Percentiles rank a stretch among this genome's conserved stretches.
Evolutionary conservation across 352 stramenopile species (phyloP).

Genomic region (Phytophthora cryptogea): DNA sequence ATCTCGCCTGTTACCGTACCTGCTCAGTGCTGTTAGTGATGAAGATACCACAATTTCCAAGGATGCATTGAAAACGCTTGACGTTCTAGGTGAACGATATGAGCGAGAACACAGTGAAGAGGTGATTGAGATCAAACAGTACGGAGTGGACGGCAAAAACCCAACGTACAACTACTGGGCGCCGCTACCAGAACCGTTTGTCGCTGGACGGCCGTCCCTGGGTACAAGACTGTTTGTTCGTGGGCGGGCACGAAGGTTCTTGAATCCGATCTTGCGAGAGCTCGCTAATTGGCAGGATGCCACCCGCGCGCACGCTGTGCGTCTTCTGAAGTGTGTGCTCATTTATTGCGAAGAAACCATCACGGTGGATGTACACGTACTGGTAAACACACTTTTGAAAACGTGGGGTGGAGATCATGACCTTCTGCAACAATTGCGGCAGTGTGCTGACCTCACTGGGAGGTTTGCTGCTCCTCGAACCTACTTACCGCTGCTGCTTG

Average conservation of each 20-base stretch:
- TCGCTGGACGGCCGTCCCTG: slow-evolving; percentile 73
- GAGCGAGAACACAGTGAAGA: slow-evolving; percentile 78
- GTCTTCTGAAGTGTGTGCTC: slow-evolving; percentile 89
- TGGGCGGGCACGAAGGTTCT: slow-evolving; percentile 87
- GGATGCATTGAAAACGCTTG: slow-evolving; percentile 78
- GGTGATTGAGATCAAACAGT: slow-evolving; percentile 94
- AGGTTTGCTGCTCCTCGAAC: slow-evolving; percentile 68
- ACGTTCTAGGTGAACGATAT: slow-evolving; percentile 58
- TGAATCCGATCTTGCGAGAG: slow-evolving; percentile 89
- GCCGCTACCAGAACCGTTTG: slow-evolving; percentile 84
- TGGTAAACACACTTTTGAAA: slow-evolving; percentile 74
- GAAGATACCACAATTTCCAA: slow-evolving; percentile 46
- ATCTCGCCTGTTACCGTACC: slow-evolving; percentile 93
- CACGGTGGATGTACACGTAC: slow-evolving; percentile 85
- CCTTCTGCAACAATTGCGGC: slow-evolving; percentile 25
- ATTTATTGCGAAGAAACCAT: slow-evolving; percentile 95
- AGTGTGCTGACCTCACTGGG: slow-evolving; percentile 62
- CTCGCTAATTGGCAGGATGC: slow-evolving; percentile 91
- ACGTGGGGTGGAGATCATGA: slow-evolving; percentile 45
- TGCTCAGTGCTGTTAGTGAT: slow-evolving; percentile 91
- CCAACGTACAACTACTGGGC: slow-evolving; percentile 85
- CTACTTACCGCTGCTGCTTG: slow-evolving; percentile 69
- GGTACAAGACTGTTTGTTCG: slow-evolving; percentile 92
- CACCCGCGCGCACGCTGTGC: slow-evolving; percentile 82
- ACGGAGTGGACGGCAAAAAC: slow-evolving; percentile 92